These are phyloP conservation scores for Solanum clarkiae DNA, from an alignment of 257 asterid genomes.

Conservation along the genomic window DNA sequence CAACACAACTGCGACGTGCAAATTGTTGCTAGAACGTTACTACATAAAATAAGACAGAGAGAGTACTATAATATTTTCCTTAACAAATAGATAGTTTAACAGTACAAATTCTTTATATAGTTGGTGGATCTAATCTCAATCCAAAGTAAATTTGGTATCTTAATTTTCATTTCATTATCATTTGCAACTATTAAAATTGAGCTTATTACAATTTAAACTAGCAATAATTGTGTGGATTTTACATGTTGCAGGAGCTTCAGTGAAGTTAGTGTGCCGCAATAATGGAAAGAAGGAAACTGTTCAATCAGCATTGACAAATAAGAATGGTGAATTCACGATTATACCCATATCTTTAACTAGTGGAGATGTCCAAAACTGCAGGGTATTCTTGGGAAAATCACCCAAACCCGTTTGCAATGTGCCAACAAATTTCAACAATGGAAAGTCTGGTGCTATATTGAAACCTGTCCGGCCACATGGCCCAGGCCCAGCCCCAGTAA, in stretches of 20 bases:
- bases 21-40: not conserved
- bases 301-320: conserved; percentile 16
- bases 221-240: not conserved
- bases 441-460: conserved; percentile 19
- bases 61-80: not conserved
- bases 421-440: conserved; percentile 22
- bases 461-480: not conserved
- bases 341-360: conserved; percentile 9
- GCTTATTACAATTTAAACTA: not conserved
- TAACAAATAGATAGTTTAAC: not conserved
- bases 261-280: conserved; percentile 2
- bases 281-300: conserved; percentile 2
- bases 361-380: conserved; percentile 16
- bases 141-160: not conserved
- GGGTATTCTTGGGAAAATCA: conserved; percentile 17
- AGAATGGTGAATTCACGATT: conserved; percentile 29
- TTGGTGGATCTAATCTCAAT: not conserved
- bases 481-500: not conserved
- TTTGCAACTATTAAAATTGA: not conserved
- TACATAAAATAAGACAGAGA: too few relatives aligned
- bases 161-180: not conserved
- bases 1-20: not conserved
- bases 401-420: conserved; percentile 12
- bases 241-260: not conserved
- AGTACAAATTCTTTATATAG: not conserved